A percentile compares a stretch with the other conserved stretches of the same genome.
phyloP scores from a whole-genome alignment of 768 basidiomycete species.

The Chiua virens region DNA sequence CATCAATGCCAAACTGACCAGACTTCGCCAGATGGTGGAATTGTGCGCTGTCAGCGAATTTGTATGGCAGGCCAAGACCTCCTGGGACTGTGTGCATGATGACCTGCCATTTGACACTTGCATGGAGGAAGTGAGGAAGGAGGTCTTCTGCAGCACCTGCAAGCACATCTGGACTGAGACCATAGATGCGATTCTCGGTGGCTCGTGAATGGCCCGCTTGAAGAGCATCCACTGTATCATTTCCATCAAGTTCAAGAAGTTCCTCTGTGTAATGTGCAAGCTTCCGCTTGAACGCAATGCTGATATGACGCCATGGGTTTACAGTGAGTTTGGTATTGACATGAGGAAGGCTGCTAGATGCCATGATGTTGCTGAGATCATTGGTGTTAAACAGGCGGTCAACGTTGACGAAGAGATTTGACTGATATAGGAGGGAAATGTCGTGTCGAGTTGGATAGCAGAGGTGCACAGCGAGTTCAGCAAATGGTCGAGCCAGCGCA shows the following conservation, averaged over 20 bases:
- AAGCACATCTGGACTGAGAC: slow-evolving; percentile 25
- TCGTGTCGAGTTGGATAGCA: background rate
- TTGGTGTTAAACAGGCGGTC: background rate
- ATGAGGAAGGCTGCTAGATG: background rate
- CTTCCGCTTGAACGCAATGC: slow-evolving; percentile 21
- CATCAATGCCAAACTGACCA: no score
- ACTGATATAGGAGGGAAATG: background rate
- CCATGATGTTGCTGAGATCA: background rate
- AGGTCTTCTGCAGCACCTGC: slow-evolving; percentile 22
- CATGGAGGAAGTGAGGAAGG: slow-evolving; percentile 23
- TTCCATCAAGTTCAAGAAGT: background rate
- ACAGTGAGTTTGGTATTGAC: background rate
- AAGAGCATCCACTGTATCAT: slow-evolving; percentile 17
- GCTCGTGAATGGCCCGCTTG: slow-evolving; percentile 26
- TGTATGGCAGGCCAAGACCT: background rate
- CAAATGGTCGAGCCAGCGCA: slow-evolving; percentile 19
- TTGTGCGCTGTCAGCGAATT: no score
- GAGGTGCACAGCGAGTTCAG: slow-evolving; percentile 4
- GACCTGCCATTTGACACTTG: slow-evolving; percentile 7
- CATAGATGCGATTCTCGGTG: slow-evolving; percentile 31
- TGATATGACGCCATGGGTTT: slow-evolving; percentile 21
- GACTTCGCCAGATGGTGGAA: no score
- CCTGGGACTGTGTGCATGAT: background rate
- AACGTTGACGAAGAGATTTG: background rate
- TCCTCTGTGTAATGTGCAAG: background rate